phyloP scores from a whole-genome alignment of 179 eudicot genomes.

The Pouteria campechiana region DNA sequence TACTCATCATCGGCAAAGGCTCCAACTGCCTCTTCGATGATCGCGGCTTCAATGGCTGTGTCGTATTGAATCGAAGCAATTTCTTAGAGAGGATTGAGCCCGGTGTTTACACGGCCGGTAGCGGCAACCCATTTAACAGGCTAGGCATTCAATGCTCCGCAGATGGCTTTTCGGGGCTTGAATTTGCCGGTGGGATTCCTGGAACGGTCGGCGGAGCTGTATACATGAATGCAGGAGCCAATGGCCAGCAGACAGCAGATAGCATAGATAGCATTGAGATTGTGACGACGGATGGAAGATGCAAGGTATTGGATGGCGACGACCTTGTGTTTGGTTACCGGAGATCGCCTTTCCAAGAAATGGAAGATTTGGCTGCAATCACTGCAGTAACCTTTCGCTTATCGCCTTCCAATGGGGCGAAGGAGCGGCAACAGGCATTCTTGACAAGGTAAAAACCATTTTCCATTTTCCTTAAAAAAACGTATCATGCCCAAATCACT shows the following conservation, averaged over 20 bases:
- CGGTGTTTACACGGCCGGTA: slow-evolving; percentile 10
- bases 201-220: slow-evolving; percentile 21
- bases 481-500: too few relatives aligned
- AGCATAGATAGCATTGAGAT: slow-evolving; percentile 9
- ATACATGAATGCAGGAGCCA: slow-evolving; percentile 20
- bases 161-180: slow-evolving; percentile 13
- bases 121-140: slow-evolving; percentile 11
- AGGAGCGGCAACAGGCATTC: slow-evolving; percentile 10
- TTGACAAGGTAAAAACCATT: slow-evolving; percentile 9
- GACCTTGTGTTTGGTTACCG: slow-evolving; percentile 20
- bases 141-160: slow-evolving; percentile 7
- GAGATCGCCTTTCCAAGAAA: slow-evolving; percentile 12
- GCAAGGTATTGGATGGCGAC: slow-evolving; percentile 1
- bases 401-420: slow-evolving; percentile 5
- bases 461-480: too few relatives aligned
- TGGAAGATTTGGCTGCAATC: slow-evolving; percentile 15
- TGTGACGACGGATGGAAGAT: slow-evolving; percentile 7
- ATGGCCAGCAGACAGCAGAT: slow-evolving; percentile 19
- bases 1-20: slow-evolving; percentile 17
- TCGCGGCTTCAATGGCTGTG: slow-evolving; percentile 15
- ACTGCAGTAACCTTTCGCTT: slow-evolving; percentile 17
- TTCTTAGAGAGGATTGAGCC: slow-evolving; percentile 15
- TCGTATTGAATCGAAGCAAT: slow-evolving; percentile 9
- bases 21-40: slow-evolving; percentile 22
- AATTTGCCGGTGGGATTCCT: slow-evolving; percentile 20